phyloP scores from a whole-genome alignment of 2,329 filamentous ascomycete genomes.

The Cladorrhinum sp. region DNA sequence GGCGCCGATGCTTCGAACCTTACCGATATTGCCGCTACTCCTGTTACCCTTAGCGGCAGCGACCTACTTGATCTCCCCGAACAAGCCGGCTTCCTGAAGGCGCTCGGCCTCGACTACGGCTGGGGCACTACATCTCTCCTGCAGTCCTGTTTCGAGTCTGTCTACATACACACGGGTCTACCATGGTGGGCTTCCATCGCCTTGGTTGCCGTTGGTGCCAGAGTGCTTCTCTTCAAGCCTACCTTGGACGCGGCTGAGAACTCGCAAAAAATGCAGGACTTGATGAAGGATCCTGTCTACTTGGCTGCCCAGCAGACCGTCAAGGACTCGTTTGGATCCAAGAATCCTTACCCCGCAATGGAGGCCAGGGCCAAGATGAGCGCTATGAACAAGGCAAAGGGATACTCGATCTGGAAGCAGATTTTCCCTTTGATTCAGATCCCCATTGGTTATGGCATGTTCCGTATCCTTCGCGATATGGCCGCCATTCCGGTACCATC shows the following conservation, averaged over 20 bases:
- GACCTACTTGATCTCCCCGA: slow-evolving; percentile 63
- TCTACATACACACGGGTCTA: slow-evolving; percentile 71
- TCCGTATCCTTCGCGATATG: slow-evolving; percentile 74
- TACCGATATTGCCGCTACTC: slow-evolving; percentile 25
- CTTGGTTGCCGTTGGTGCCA: slow-evolving; percentile 61
- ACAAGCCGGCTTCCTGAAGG: slow-evolving; percentile 76
- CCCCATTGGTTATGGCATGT: slow-evolving; percentile 76
- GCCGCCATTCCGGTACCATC: slow-evolving; percentile 74
- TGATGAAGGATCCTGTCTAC: slow-evolving; percentile 55
- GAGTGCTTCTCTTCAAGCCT: slow-evolving; percentile 63
- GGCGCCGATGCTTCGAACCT: slow-evolving; percentile 20
- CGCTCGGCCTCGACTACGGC: slow-evolving; percentile 83
- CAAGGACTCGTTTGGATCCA: slow-evolving; percentile 39
- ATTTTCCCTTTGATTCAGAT: slow-evolving; percentile 56
- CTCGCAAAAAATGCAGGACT: slow-evolving; percentile 57
- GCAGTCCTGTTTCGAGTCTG: slow-evolving; percentile 75
- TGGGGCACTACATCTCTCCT: slow-evolving; percentile 72
- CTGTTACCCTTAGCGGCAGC: slow-evolving; percentile 34
- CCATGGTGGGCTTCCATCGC: slow-evolving; percentile 82
- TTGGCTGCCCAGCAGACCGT: slow-evolving; percentile 51
- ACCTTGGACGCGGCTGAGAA: slow-evolving; percentile 61
- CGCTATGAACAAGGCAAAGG: slow-evolving; percentile 51
- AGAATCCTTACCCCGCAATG: slow-evolving; percentile 48
- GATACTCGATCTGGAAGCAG: slow-evolving; percentile 49
- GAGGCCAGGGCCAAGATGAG: slow-evolving; percentile 46